Evolutionary conservation across 192 early-diverging fungal genomes (phyloP).

Genomic region (Gryganskiella cystojenkinii): DNA sequence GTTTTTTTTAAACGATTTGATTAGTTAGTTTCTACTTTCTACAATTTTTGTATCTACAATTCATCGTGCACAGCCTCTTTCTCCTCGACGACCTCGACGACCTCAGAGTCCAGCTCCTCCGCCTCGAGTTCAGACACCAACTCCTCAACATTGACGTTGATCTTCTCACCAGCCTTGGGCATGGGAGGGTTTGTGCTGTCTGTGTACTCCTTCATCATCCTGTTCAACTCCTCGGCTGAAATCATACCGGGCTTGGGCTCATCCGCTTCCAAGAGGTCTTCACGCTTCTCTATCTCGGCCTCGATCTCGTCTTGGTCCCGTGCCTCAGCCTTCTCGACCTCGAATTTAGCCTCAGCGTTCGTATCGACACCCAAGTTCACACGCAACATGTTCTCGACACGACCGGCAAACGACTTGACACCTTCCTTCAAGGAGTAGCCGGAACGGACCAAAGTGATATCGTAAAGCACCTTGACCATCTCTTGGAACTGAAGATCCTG

Average conservation of each 20-base stretch:
- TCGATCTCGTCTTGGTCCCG: conserved; percentile 45
- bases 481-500: conserved; percentile 57
- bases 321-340: conserved; percentile 41
- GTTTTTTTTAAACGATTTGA: background rate
- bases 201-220: conserved; percentile 44
- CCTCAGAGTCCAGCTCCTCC: conserved; percentile 45
- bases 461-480: conserved; percentile 67
- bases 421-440: conserved; percentile 69
- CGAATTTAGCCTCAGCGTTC: conserved; percentile 52
- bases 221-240: conserved; percentile 44
- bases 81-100: conserved; percentile 12
- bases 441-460: conserved; percentile 70
- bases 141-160: conserved; percentile 50
- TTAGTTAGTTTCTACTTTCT: background rate
- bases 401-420: conserved; percentile 60
- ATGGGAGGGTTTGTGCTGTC: conserved; percentile 46
- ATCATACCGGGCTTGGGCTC: conserved; percentile 32
- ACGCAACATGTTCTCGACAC: conserved; percentile 65
- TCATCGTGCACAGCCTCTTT: conserved; percentile 49
- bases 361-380: conserved; percentile 60
- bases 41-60: conserved; percentile 26
- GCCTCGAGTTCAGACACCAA: conserved; percentile 45
- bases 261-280: conserved; percentile 40
- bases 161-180: conserved; percentile 22
- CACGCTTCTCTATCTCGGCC: conserved; percentile 42